Base-by-base conservation (phyloP, 805 yeast species). In the Wickerhamomyces chaumierensis region DNA sequence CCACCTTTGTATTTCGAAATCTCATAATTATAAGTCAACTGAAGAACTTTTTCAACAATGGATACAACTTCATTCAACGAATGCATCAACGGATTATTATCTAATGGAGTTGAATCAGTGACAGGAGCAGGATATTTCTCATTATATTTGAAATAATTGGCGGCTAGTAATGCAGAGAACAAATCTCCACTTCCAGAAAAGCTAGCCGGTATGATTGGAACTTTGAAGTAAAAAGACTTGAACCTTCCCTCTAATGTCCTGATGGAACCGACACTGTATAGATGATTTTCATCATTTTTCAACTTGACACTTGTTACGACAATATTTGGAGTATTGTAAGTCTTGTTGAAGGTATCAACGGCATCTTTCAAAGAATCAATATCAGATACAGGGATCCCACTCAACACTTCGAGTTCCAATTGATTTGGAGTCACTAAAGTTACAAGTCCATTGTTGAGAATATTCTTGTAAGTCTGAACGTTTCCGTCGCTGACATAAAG, bases 121-220 rank as follows among this genome's bases (percentile, higher is more conserved):
- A 39, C 42, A 2, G 34, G 36, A 3, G 41, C 37, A 12, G 33
- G 44, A 9, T 31, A 27, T 18, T 31, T 38, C 14, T 44, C 48
- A 18, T 21, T 40, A 23, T 52, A 53, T 46, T 61, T 55, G 40
- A 61, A 61, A 44, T 68, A 68, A 2, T 63, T 56, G 46, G 80
- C 73, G 3, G 79, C 65, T 16, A 81, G 45, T 14, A 82, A 51
- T 1, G 80, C 86, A 3, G 78, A 64, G 53, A 81, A 79, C 15
- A 82, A 57, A 52, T 82, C 92, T 2, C 92, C 92, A 41, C 83
- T 71, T 1, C 92, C 92, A 32, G 75, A 77, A 53, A 81, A 81
- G 2, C 65, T 60, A 9, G 86, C 84, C 17, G 69, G 60, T 12
- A 81, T 71, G 46, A 61, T 58, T 4, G 66, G 61, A 2, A 77